These are phyloP conservation scores for Salix arbutifolia DNA, from an alignment of 345 rosid genomes.

Conservation along the genomic window DNA sequence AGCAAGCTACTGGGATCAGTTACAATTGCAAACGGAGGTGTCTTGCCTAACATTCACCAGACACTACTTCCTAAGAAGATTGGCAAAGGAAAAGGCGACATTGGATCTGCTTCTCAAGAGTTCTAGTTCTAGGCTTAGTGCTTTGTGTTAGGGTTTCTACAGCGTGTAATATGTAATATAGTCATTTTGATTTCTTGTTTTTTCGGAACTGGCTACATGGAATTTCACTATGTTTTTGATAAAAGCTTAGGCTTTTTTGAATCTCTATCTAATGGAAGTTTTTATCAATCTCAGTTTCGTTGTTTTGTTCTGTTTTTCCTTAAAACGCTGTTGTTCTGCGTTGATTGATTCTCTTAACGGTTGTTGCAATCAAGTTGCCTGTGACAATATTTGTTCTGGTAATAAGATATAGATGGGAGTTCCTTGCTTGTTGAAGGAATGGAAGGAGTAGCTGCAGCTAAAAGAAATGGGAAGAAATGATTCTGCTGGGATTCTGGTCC, in stretches of 20 bases:
- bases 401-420: too few species aligned
- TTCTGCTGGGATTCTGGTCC: too few species aligned
- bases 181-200: not conserved
- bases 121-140: not conserved
- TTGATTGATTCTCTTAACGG: too few species aligned
- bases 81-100: constrained; percentile 54
- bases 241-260: not conserved
- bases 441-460: too few species aligned
- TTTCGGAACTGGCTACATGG: not conserved
- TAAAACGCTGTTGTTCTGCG: not conserved
- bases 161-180: constrained; percentile 17
- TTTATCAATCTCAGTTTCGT: too few species aligned
- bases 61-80: constrained; percentile 50
- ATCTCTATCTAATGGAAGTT: not conserved
- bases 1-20: constrained; percentile 62
- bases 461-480: too few species aligned
- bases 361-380: too few species aligned
- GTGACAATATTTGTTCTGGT: too few species aligned
- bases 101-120: constrained; percentile 64
- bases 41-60: constrained; percentile 66
- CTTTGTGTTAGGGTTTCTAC: not conserved
- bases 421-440: too few species aligned
- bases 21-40: constrained; percentile 71
- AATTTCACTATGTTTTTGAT: not conserved
- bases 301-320: not conserved